These are phyloP conservation scores for Talaromyces sp. DNA, from an alignment of 2,329 filamentous ascomycete species.

Conservation along the genomic window DNA sequence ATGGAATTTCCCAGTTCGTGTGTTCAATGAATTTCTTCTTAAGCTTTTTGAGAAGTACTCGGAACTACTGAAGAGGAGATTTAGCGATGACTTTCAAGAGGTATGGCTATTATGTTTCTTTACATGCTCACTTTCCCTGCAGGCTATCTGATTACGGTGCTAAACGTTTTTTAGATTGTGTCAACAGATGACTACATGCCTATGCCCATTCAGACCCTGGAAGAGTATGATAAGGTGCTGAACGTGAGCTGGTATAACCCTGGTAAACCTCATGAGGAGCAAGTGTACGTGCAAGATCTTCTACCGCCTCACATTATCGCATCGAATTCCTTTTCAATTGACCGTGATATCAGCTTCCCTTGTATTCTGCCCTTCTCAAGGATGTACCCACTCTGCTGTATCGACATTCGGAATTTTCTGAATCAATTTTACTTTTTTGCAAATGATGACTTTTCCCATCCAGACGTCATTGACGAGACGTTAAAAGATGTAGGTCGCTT, in stretches of 20 bases:
- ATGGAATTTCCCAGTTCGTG: slow-evolving; percentile 83
- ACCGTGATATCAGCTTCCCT: slow-evolving; percentile 66
- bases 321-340: no score
- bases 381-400: slow-evolving; percentile 98
- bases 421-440: slow-evolving; percentile 99
- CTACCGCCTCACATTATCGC: not conserved
- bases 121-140: not conserved
- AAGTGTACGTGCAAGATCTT: slow-evolving; percentile 61
- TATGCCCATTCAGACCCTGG: slow-evolving; percentile 87
- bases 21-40: slow-evolving; percentile 83
- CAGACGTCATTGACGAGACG: slow-evolving; percentile 86
- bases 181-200: slow-evolving; percentile 99
- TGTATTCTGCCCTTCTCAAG: slow-evolving; percentile 97
- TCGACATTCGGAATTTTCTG: slow-evolving; percentile 94
- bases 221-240: slow-evolving; percentile 94
- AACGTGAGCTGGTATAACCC: slow-evolving; percentile 96
- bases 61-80: slow-evolving; percentile 83
- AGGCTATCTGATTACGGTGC: not conserved
- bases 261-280: slow-evolving; percentile 73
- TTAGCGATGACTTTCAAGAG: slow-evolving; percentile 95
- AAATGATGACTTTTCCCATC: slow-evolving; percentile 92
- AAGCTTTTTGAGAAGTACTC: slow-evolving; percentile 92
- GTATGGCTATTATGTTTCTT: slow-evolving; percentile 44
- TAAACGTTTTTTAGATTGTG: slow-evolving; percentile 56
- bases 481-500: slow-evolving; percentile 67